Evolutionary conservation across 495 filamentous ascomycete genomes (phyloP), one percentile per base, ranked within the genome.

Genomic region (Lophiotrema nucula): DNA sequence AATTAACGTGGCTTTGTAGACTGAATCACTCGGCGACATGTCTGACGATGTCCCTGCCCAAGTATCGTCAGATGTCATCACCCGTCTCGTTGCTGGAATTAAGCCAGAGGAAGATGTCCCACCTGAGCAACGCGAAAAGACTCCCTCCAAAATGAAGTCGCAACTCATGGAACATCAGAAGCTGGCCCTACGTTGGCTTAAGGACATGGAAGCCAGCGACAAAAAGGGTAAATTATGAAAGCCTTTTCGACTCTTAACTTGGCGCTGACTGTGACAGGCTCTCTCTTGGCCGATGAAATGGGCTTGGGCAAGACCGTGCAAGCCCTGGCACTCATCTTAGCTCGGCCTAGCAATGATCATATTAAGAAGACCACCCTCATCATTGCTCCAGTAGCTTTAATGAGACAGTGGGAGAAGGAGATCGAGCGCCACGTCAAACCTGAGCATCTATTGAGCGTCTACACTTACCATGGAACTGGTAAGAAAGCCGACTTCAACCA

Each of bases 231-330:
- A n/a, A n/a, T n/a, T n/a, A n/a, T n/a, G n/a, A n/a, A n/a, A n/a
- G n/a, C n/a, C n/a, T n/a, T n/a, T n/a, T n/a, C n/a, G n/a, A n/a
- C n/a, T n/a, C n/a, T n/a, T n/a, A n/a, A n/a, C n/a, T n/a, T n/a
- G n/a, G n/a, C n/a, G n/a, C n/a, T n/a, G n/a, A n/a, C n/a, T n/a
- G n/a, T n/a, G n/a, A n/a, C n/a, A 38, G n/a, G 27, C 16, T 11
- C 4, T 35, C 47, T 47, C 59, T 77, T 95, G 43, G 90, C 88
- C 4, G 89, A 95, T 67, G 90, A 92, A 47, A 98, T 98, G 93
- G 93, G 93, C 11, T 78, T 98, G 10, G 93, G 93, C 19, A 98
- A 98, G 74, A 98, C 93, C 1, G 87, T 98, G 44, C 88, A 92
- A 60, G 83, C 90, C 15, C 77, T 98, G 21, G 85, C 93, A 1